Evolutionary conservation across 176 grass and related monocot genomes (phyloP), one percentile per base, ranked within the genome.

Genomic region (Rhynchospora breviuscula): DNA sequence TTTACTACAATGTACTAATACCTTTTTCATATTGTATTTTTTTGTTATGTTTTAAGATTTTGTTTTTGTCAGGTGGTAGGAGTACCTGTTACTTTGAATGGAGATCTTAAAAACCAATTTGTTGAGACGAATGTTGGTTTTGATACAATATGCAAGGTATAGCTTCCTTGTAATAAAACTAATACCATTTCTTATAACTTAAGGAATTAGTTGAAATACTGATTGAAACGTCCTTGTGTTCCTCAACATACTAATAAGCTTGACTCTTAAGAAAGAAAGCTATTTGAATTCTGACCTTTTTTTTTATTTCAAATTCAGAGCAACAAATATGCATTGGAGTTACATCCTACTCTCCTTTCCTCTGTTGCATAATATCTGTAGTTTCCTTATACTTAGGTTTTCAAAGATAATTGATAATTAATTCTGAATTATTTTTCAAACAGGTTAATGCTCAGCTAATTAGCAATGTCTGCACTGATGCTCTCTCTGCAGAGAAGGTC

Each of bases 371-470:
- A 54, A 76, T 76, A 46, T 2, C 45, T 74, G n/a, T 13, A 3
- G 10, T 73, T 44, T 47, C 9, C 18, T 29, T 75, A 29, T 76
- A 45, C 9, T 66, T 10, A 62, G 40, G 43, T 2, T 63, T 19
- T 66, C 47, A 65, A 40, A 2, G 35, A 40, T 40, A 40, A 40
- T 40, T 40, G 35, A 63, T 49, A 49, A 11, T 62, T 46, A 58
- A 82, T 66, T 66, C 22, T 82, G 51, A 65, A 46, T 82, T 14
- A 8, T 63, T 82, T 29, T 85, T 75, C 78, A 59, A 67, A 79
- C 91, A 99, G 96, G 96, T 99, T 54, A 99, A 99, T 82, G 92
- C 96, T 51, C 96, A 99, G 62, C 89, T 99, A 84, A 99, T 99
- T 79, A 99, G 96, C 88, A 99, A 99, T 84, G 81, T 99, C 18